phyloP scores from a whole-genome alignment of 2,329 filamentous ascomycete genomes.

The Monosporascus cannonballus region DNA sequence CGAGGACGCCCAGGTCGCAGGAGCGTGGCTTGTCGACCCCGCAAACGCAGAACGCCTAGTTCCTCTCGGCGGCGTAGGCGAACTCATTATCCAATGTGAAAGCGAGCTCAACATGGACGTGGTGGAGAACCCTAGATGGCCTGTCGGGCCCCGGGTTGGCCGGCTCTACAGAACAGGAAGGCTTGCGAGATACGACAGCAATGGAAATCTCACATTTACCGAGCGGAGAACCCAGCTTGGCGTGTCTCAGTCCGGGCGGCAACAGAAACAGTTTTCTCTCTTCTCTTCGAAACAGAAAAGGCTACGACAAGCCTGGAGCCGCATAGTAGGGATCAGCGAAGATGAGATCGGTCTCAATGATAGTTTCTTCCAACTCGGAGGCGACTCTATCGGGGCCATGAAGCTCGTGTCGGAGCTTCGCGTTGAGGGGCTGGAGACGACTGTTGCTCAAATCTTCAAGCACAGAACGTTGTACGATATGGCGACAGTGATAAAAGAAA shows the following conservation, averaged over 20 bases:
- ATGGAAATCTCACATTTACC: conserved; percentile 24
- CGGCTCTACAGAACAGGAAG: conserved; percentile 34
- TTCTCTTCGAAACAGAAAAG: conserved; percentile 36
- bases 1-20: conserved; percentile 16
- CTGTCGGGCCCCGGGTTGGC: conserved; percentile 13
- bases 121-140: conserved; percentile 24
- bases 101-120: conserved; percentile 18
- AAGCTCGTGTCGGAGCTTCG: conserved; percentile 51
- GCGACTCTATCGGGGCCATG: conserved; percentile 57
- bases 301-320: conserved; percentile 42
- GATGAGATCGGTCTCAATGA: conserved; percentile 46
- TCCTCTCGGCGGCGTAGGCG: conserved; percentile 36
- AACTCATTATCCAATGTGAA: conserved; percentile 34
- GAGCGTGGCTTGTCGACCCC: conserved; percentile 36
- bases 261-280: conserved; percentile 28
- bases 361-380: conserved; percentile 55
- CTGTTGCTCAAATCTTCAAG: conserved; percentile 51
- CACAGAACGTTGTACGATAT: conserved; percentile 44
- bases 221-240: conserved; percentile 13
- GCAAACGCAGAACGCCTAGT: conserved; percentile 28
- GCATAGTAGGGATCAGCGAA: conserved; percentile 36
- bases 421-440: conserved; percentile 40
- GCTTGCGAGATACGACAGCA: conserved; percentile 31
- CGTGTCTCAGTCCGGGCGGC: conserved; percentile 5
- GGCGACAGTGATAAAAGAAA: conserved; percentile 41